phyloP scores from a whole-genome alignment of 331 rosid genomes.

The Ulmus americana region DNA sequence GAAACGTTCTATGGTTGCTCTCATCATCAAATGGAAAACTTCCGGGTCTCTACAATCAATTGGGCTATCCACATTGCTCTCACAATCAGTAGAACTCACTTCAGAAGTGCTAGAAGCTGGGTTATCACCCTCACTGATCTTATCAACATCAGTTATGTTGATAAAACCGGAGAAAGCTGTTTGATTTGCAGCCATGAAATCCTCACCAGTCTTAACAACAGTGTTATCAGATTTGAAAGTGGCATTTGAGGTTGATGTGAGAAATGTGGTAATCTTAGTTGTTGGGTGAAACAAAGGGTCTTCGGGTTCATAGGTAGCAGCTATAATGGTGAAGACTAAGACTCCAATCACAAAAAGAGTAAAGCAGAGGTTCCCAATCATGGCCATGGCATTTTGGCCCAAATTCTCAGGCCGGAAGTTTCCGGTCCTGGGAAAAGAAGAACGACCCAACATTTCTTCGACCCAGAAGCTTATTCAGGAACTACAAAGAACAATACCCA shows the following conservation, averaged over 20 bases:
- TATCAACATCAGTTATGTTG: slow-evolving; percentile 57
- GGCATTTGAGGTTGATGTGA: slow-evolving; percentile 88
- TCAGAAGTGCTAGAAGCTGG: slow-evolving; percentile 19
- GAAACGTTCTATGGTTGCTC: slow-evolving; percentile 70
- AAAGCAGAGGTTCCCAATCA: slow-evolving; percentile 87
- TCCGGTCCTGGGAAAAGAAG: slow-evolving; percentile 51
- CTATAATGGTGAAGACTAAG: slow-evolving; percentile 75
- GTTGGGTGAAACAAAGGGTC: slow-evolving; percentile 95
- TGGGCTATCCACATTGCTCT: slow-evolving; percentile 43
- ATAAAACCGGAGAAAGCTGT: slow-evolving; percentile 51
- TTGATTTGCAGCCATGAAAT: slow-evolving; percentile 84
- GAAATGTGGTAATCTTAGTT: slow-evolving; percentile 74
- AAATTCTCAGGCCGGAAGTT: slow-evolving; percentile 76
- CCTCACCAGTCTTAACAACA: slow-evolving; percentile 85
- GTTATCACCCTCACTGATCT: slow-evolving; percentile 22
- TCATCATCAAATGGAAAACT: slow-evolving; percentile 91
- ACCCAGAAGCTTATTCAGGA: slow-evolving; percentile 21
- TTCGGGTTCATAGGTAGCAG: slow-evolving; percentile 96
- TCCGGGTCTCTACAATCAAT: slow-evolving; percentile 83
- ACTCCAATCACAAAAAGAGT: slow-evolving; percentile 82
- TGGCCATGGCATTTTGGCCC: slow-evolving; percentile 72
- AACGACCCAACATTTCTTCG: slow-evolving; percentile 43
- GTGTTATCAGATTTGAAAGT: slow-evolving; percentile 79
- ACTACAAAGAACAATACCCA: slow-evolving; percentile 21
- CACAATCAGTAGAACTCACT: slow-evolving; percentile 30